Evolutionary conservation across 2,329 filamentous ascomycete species (phyloP), one percentile per base, ranked within the genome.

Genomic region (Talaromyces sp.): DNA sequence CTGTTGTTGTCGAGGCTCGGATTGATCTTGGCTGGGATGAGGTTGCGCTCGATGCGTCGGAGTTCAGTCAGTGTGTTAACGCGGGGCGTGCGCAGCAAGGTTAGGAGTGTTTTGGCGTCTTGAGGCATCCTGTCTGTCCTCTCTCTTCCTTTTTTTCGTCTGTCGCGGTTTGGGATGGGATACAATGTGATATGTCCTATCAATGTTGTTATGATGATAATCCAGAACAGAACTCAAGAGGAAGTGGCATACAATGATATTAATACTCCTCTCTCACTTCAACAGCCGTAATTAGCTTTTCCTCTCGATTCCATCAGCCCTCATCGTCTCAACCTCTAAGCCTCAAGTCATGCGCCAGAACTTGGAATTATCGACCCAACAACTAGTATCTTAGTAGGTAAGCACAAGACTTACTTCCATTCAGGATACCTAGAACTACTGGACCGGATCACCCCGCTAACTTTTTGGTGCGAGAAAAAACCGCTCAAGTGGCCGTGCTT

Each of bases 61-160:
- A 92, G 83, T 65, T 90, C 88, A 0, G 86, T 87, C 23, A 92
- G 79, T 0, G 89, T 91, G 71, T 91, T 92, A 72, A 91, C 80
- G n/a, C 85, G 84, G 68, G 89, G 88, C 0, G 84, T 86, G 51
- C 79, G 79, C 27, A 92, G 81, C 0, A 87, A 85, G 28, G 86
- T 79, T 65, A 91, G 85, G 64, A 89, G 81, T 64, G 87, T 0
- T 53, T 31, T n/a, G 30, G 12, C 4, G 50, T 53, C 50, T 30
- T 28, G 27, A 16, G 7, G 16, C 27, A 30, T 53, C 10, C 23
- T 23, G 23, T 23, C 23, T 23, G 23, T 28, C 10, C 8, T 51
- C 28, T 33, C 3, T 31, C 4, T 30, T 31, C 18, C 18, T 6
- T 51, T 4, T 23, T 7, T 31, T 27, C 9, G 23, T 53, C 27